Evolutionary conservation across 805 yeast genomes (phyloP).

Genomic region (Wickerhamomyces bovis): DNA sequence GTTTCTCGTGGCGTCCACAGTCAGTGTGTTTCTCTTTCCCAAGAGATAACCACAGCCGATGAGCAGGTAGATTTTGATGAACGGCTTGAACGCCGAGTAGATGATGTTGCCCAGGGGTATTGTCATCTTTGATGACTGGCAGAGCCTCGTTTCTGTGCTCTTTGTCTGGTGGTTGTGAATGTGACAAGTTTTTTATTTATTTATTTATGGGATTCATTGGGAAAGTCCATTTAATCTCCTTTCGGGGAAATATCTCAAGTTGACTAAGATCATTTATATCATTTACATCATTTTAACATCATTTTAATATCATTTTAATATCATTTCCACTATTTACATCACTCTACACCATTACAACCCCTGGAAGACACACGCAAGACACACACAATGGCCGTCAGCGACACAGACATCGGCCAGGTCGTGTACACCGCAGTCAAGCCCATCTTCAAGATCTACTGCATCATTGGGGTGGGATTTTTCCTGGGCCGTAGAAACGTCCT

Average conservation of each 20-base stretch:
- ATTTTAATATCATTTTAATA: too few relatives aligned
- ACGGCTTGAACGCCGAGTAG: constrained; percentile 71
- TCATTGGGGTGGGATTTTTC: constrained; percentile 59
- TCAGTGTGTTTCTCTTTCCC: constrained; percentile 55
- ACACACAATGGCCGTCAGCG: background rate
- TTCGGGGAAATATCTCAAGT: background rate
- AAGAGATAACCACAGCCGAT: constrained; percentile 59
- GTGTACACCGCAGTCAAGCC: constrained; percentile 67
- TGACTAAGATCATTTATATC: too few relatives aligned
- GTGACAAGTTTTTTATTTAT: too few relatives aligned
- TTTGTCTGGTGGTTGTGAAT: too few relatives aligned
- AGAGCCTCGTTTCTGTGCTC: too few relatives aligned
- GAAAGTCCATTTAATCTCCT: too few relatives aligned
- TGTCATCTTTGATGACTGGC: background rate
- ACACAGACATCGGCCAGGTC: constrained; percentile 17
- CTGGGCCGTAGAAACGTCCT: constrained; percentile 54
- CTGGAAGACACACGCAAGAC: too few relatives aligned
- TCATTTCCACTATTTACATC: too few relatives aligned
- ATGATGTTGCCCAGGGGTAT: constrained; percentile 25
- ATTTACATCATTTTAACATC: too few relatives aligned
- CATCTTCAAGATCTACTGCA: constrained; percentile 66
- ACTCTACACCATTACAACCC: too few relatives aligned
- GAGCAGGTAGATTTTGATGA: constrained; percentile 72
- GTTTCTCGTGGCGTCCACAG: constrained; percentile 63
- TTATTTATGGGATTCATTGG: background rate